Conservation (phyloP, 1,139 yeast species). For the Meyerozyma sp. region DNA sequence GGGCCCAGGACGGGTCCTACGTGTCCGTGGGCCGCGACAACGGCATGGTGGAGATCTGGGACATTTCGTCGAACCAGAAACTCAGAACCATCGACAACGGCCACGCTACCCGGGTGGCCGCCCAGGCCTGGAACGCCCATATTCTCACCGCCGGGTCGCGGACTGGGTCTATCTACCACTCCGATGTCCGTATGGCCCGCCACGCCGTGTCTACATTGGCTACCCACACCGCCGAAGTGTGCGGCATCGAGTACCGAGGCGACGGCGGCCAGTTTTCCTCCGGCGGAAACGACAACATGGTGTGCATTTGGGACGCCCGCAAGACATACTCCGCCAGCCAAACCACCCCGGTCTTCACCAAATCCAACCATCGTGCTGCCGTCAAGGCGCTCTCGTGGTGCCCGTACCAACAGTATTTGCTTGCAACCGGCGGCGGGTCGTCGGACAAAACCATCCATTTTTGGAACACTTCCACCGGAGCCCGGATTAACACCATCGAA, state of each 20-base stretch:
- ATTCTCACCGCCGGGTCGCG: slow-evolving; percentile 78
- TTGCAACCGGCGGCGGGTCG: slow-evolving; percentile 97
- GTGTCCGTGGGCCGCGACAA: slow-evolving; percentile 80
- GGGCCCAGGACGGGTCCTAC: slow-evolving; percentile 93
- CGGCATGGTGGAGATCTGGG: slow-evolving; percentile 92
- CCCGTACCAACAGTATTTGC: slow-evolving; percentile 73
- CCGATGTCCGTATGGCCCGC: slow-evolving; percentile 85
- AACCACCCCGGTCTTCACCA: slow-evolving; percentile 58
- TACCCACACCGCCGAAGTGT: slow-evolving; percentile 79
- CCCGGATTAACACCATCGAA: slow-evolving; percentile 78
- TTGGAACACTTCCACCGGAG: slow-evolving; percentile 93
- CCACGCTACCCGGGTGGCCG: slow-evolving; percentile 63
- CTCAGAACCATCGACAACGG: slow-evolving; percentile 70
- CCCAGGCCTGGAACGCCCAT: slow-evolving; percentile 84
- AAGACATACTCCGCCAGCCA: slow-evolving; percentile 25
- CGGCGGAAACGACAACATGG: slow-evolving; percentile 93
- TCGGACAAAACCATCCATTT: slow-evolving; percentile 86
- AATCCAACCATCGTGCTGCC: slow-evolving; percentile 85
- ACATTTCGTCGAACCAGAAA: slow-evolving; percentile 69
- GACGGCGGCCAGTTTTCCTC: slow-evolving; percentile 87
- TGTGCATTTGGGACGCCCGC: slow-evolving; percentile 92
- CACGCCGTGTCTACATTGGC: slow-evolving; percentile 60
- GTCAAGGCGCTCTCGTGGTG: slow-evolving; percentile 96
- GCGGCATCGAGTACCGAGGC: slow-evolving; percentile 82
- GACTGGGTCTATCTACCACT: slow-evolving; percentile 78